Conservation (phyloP, 1,139 yeast genomes). For the Debaryomyces sp. region DNA sequence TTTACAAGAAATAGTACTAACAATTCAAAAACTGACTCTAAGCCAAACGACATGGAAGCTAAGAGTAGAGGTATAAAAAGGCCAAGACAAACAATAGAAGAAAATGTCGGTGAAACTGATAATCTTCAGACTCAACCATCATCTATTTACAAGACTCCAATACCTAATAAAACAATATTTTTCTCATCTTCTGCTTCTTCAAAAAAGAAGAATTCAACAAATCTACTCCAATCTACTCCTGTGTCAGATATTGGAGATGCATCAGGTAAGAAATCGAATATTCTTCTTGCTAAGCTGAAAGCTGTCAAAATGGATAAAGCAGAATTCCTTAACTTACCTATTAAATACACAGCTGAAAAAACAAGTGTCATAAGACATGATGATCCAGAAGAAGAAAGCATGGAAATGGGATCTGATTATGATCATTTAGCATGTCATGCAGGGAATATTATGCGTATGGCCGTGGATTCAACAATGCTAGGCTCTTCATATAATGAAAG, state of each 20-base stretch:
- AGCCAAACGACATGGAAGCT: neutral
- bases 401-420: constrained; percentile 29
- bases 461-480: constrained; percentile 51
- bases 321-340: constrained; percentile 12
- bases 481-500: constrained; percentile 42
- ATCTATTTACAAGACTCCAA: constrained; percentile 30
- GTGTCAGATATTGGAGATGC: constrained; percentile 22
- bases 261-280: constrained; percentile 13
- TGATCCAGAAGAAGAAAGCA: neutral
- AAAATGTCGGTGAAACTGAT: constrained; percentile 5
- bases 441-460: constrained; percentile 51
- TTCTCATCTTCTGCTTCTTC: constrained; percentile 34
- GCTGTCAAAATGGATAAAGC: constrained; percentile 25
- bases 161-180: constrained; percentile 32
- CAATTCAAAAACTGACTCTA: neutral
- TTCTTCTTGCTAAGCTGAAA: constrained; percentile 8
- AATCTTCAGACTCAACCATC: constrained; percentile 15
- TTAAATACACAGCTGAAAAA: constrained; percentile 1
- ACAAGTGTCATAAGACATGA: neutral
- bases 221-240: constrained; percentile 25
- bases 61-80: constrained; percentile 13
- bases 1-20: neutral
- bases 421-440: constrained; percentile 54
- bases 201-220: constrained; percentile 21
- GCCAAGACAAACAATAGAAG: constrained; percentile 8